A percentile compares a stretch with the other conserved stretches of the same genome.
phyloP scores from a whole-genome alignment of 1,284 basidiomycete species.

The Ustilago crameri region DNA sequence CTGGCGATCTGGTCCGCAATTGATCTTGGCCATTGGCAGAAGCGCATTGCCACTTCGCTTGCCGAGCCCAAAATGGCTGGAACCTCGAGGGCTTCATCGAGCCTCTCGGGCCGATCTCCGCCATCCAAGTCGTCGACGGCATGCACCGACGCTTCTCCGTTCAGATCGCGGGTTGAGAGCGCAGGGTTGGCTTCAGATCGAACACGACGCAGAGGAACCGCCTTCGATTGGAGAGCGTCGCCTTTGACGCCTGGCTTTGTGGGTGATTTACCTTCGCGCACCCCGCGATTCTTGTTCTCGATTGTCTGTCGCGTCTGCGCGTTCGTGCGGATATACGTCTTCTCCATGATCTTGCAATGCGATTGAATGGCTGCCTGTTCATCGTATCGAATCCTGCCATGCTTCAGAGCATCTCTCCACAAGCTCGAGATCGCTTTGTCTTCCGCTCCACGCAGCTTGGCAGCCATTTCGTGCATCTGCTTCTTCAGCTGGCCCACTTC shows the following conservation, averaged over 20 bases:
- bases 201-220: slow-evolving; percentile 22
- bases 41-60: slow-evolving; percentile 29
- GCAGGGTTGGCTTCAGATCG: slow-evolving; percentile 19
- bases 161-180: not conserved
- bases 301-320: slow-evolving; percentile 6
- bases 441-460: slow-evolving; percentile 21
- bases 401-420: slow-evolving; percentile 21
- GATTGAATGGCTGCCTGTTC: slow-evolving; percentile 9
- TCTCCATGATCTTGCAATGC: slow-evolving; percentile 27
- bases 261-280: not conserved
- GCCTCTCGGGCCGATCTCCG: slow-evolving; percentile 4
- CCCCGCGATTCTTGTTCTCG: slow-evolving; percentile 4
- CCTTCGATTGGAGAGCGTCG: not conserved
- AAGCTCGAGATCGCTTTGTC: slow-evolving; percentile 28
- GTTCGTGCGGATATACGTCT: slow-evolving; percentile 25
- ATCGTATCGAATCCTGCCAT: slow-evolving; percentile 8
- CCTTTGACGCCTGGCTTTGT: not conserved
- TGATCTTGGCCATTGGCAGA: slow-evolving; percentile 29
- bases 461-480: slow-evolving; percentile 9
- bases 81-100: slow-evolving; percentile 26
- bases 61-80: slow-evolving; percentile 19
- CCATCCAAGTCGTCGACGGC: slow-evolving; percentile 20
- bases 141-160: not conserved
- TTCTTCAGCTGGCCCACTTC: slow-evolving; percentile 17
- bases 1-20: slow-evolving; percentile 19